phyloP scores from a whole-genome alignment of 331 rosid genomes.

The Rosa hybrid region DNA sequence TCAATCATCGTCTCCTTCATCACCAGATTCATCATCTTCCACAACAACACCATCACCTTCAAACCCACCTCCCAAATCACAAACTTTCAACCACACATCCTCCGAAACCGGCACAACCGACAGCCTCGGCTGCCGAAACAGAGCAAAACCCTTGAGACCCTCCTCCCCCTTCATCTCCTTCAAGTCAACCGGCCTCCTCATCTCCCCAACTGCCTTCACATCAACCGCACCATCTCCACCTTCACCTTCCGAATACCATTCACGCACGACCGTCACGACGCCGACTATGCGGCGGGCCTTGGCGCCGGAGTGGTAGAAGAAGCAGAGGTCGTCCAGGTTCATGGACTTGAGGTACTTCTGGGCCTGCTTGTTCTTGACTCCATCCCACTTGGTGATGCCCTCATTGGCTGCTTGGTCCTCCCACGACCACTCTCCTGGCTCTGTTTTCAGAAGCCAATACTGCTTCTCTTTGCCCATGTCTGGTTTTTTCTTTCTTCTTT shows the following conservation, averaged over 20 bases:
- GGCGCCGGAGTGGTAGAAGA: slow-evolving; percentile 86
- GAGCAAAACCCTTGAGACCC: slow-evolving; percentile 50
- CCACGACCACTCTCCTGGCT: slow-evolving; percentile 90
- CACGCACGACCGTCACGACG: slow-evolving; percentile 59
- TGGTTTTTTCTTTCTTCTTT: not conserved
- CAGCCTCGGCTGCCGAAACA: slow-evolving; percentile 70
- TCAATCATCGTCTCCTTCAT: not conserved
- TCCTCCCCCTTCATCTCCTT: slow-evolving; percentile 68
- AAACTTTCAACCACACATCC: slow-evolving; percentile 54
- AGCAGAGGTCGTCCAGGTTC: slow-evolving; percentile 64
- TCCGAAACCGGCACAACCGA: slow-evolving; percentile 72
- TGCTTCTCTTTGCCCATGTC: slow-evolving; percentile 33
- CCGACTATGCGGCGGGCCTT: slow-evolving; percentile 81
- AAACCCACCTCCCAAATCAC: slow-evolving; percentile 71
- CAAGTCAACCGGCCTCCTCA: slow-evolving; percentile 69
- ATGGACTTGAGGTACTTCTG: slow-evolving; percentile 79
- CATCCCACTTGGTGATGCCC: slow-evolving; percentile 81
- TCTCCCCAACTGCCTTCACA: slow-evolving; percentile 76
- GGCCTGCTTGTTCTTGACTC: slow-evolving; percentile 89
- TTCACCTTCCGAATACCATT: slow-evolving; percentile 47
- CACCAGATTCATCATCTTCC: slow-evolving; percentile 17
- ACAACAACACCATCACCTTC: slow-evolving; percentile 54
- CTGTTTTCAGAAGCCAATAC: slow-evolving; percentile 76
- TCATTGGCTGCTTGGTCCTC: slow-evolving; percentile 76
- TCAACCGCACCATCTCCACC: slow-evolving; percentile 53